Evolutionary conservation across 352 stramenopile species (phyloP), one percentile per base, ranked within the genome.

Genomic region (Globisporangium orthogonon): DNA sequence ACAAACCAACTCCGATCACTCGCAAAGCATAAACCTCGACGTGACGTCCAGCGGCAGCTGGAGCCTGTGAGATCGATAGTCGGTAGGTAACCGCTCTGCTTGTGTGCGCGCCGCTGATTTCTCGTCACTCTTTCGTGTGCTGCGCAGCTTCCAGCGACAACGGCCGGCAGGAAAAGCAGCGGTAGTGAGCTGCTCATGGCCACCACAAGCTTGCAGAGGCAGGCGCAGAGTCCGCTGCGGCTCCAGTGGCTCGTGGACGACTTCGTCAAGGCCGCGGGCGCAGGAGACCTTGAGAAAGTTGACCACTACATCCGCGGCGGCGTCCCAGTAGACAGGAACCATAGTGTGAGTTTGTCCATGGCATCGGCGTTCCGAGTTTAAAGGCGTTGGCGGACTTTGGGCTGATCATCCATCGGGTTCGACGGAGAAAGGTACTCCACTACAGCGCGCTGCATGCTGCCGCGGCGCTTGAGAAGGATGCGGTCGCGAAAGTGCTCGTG

Each of bases 221-320:
- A 76, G 13, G 74, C 74, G n/a, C 73, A 80, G 40, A 74, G 73
- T 10, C 71, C 76, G 7, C 39, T 83, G 31, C 75, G 63, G 23
- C 49, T 80, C 1, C 76, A 86, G 52, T 78, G 65, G 54, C 65
- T 81, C n/a, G 66, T 86, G 6, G 73, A 86, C 37, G 76, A 86
- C 60, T 84, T 86, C 59, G 71, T 86, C 17, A 63, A 79, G 47
- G 69, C 73, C 9, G 73, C 71, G 2, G 66, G 71, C 11, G 51
- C 51, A 23, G 76, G 76, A 4, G 55, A 84, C 28, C 29, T 74
- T 3, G 41, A 58, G 4, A 79, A 74, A 56, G 67, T 86, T 11
- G 76, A 81, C 15, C 64, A 75, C 18, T 86, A 74, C 50, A 67
- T 84, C 33, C 73, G 76, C 18, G 62, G 69, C 7, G 76, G 73